phyloP scores from a whole-genome alignment of 176 grass and related monocot species.

The Carex myosuroides region DNA sequence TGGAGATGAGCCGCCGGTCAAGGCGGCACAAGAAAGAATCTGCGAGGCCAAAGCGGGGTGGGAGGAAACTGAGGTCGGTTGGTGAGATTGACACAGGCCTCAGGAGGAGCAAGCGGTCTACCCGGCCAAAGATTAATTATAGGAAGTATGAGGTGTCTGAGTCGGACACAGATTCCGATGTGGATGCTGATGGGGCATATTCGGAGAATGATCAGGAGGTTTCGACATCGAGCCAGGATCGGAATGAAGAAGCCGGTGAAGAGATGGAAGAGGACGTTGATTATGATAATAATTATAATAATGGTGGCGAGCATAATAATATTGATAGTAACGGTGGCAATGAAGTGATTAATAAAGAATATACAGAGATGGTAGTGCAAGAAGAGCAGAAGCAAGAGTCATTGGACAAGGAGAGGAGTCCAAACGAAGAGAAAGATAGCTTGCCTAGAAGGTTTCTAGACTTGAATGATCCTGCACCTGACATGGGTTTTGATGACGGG shows the following conservation, averaged over 20 bases:
- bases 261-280: slow-evolving; percentile 36
- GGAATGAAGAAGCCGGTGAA: slow-evolving; percentile 58
- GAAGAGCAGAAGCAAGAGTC: slow-evolving; percentile 21
- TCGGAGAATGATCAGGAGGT: slow-evolving; percentile 43
- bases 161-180: slow-evolving; percentile 38
- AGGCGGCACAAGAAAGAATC: slow-evolving; percentile 33
- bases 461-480: slow-evolving; percentile 54
- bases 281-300: slow-evolving; percentile 33
- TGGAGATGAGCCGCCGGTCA: slow-evolving; percentile 14
- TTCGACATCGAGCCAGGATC: slow-evolving; percentile 57
- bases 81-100: slow-evolving; percentile 59
- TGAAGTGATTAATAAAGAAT: slow-evolving; percentile 30
- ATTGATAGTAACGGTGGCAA: background rate
- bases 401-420: slow-evolving; percentile 28
- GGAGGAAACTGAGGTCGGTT: slow-evolving; percentile 37
- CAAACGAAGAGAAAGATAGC: slow-evolving; percentile 23
- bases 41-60: slow-evolving; percentile 29
- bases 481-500: slow-evolving; percentile 36
- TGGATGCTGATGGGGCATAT: slow-evolving; percentile 38
- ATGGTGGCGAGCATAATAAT: background rate
- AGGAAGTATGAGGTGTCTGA: slow-evolving; percentile 47
- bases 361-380: slow-evolving; percentile 38
- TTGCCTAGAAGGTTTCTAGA: slow-evolving; percentile 43
- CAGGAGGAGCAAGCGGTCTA: slow-evolving; percentile 62
- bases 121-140: slow-evolving; percentile 51